Conservation (phyloP, 352 stramenopile genomes). For the Pythium chondricola region DNA sequence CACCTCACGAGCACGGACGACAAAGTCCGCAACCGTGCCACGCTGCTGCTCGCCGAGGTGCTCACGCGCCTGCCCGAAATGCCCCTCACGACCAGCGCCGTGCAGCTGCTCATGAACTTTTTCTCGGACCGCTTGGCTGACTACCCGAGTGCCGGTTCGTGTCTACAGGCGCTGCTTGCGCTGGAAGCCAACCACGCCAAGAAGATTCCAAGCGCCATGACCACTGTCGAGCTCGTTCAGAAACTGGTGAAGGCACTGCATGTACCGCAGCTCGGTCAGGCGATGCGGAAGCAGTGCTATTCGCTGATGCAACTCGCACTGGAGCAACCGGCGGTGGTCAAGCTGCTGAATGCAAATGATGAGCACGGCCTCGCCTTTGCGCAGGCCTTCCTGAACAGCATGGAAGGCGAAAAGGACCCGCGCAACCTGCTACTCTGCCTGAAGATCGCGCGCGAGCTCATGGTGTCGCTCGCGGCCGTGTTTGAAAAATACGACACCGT, state of each 20-base stretch:
- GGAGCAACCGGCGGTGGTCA: slow-evolving; percentile 49
- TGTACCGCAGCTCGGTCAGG: slow-evolving; percentile 75
- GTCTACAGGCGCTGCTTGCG: slow-evolving; percentile 68
- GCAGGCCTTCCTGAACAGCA: slow-evolving; percentile 69
- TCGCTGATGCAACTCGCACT: slow-evolving; percentile 72
- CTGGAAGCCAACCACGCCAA: slow-evolving; percentile 61
- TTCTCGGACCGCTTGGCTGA: slow-evolving; percentile 82
- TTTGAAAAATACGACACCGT: slow-evolving; percentile 63
- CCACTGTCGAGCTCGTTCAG: slow-evolving; percentile 52
- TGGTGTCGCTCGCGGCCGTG: slow-evolving; percentile 47
- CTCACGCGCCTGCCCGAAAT: slow-evolving; percentile 84
- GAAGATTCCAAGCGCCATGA: slow-evolving; percentile 42
- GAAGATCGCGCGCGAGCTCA: slow-evolving; percentile 54
- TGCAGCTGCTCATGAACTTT: slow-evolving; percentile 76
- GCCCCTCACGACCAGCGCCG: slow-evolving; percentile 57
- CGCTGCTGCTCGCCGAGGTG: slow-evolving; percentile 83
- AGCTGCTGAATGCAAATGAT: slow-evolving; percentile 29
- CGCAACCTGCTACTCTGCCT: slow-evolving; percentile 80
- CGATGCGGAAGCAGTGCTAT: slow-evolving; percentile 85
- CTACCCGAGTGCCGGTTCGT: slow-evolving; percentile 74
- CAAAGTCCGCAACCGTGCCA: slow-evolving; percentile 74
- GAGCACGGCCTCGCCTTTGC: slow-evolving; percentile 46
- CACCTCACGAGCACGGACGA: slow-evolving; percentile 72
- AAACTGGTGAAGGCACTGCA: slow-evolving; percentile 63
- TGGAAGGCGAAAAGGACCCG: slow-evolving; percentile 89